Percentiles rank a stretch among this genome's conserved stretches.
phyloP scores from a whole-genome alignment of 2,329 filamentous ascomycete genomes.

The Neofusicoccum laricinum region DNA sequence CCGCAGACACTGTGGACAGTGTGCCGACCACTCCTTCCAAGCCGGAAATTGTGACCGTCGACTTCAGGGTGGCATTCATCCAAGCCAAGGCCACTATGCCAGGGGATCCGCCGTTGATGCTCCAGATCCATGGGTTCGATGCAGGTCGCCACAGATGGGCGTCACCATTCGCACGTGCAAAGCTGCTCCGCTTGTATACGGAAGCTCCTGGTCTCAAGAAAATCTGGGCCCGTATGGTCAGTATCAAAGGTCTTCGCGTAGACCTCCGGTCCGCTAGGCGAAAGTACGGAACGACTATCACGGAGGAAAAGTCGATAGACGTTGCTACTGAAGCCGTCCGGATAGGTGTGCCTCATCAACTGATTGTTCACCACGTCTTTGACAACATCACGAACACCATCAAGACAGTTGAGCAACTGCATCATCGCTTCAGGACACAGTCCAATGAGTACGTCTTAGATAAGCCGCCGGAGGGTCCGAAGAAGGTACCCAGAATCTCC shows the following conservation, averaged over 20 bases:
- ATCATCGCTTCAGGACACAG: constrained; percentile 85
- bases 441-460: constrained; percentile 84
- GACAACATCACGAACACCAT: constrained; percentile 87
- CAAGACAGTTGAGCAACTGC: constrained; percentile 87
- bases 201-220: constrained; percentile 78
- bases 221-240: constrained; percentile 84
- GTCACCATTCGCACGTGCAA: constrained; percentile 73
- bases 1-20: constrained; percentile 26
- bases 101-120: constrained; percentile 82
- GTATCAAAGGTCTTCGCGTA: constrained; percentile 74
- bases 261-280: constrained; percentile 76
- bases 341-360: constrained; percentile 83
- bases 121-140: constrained; percentile 82
- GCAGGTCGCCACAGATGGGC: constrained; percentile 85
- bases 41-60: constrained; percentile 72
- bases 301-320: constrained; percentile 80
- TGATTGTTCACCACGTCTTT: constrained; percentile 85
- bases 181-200: constrained; percentile 79
- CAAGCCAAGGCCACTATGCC: constrained; percentile 90
- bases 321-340: constrained; percentile 81
- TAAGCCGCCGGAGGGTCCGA: constrained; percentile 82
- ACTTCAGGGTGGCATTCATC: constrained; percentile 76
- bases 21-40: constrained; percentile 23
- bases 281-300: constrained; percentile 55
- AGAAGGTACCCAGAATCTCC: constrained; percentile 80